A percentile compares a stretch with the other conserved stretches of the same genome.
These are phyloP conservation scores for Tuber melanosporum DNA, from an alignment of 495 filamentous ascomycete genomes.

Conservation along the genomic window DNA sequence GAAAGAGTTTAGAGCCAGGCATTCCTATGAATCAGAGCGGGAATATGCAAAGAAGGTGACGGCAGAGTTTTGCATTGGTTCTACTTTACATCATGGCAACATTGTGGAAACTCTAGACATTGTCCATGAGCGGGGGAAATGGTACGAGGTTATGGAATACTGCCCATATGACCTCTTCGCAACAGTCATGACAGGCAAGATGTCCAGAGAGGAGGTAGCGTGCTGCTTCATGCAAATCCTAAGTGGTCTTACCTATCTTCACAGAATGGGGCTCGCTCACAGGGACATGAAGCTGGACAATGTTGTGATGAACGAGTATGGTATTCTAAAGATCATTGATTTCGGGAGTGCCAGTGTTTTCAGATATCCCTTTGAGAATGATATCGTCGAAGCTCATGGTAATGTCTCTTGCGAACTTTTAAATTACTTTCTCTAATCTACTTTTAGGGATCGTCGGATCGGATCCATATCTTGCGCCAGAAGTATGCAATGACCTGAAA, in stretches of 20 bases:
- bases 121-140: constrained; percentile 85
- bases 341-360: constrained; percentile 97
- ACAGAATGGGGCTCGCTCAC: constrained; percentile 92
- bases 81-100: constrained; percentile 94
- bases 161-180: constrained; percentile 97
- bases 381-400: constrained; percentile 82
- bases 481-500: constrained; percentile 89
- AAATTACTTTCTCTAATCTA: not conserved
- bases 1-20: constrained; percentile 89
- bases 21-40: constrained; percentile 85
- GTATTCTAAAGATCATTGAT: constrained; percentile 99
- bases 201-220: constrained; percentile 81
- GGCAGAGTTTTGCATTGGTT: constrained; percentile 98
- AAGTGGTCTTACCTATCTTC: constrained; percentile 92
- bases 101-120: constrained; percentile 98
- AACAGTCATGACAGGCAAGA: constrained; percentile 98
- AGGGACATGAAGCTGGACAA: constrained; percentile 97
- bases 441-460: constrained; percentile 88
- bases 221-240: constrained; percentile 94
- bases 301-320: constrained; percentile 90
- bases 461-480: constrained; percentile 92
- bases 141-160: constrained; percentile 99
- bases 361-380: constrained; percentile 92
- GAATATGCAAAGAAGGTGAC: constrained; percentile 99
- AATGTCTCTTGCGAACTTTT: constrained; percentile 43